Evolutionary conservation across 495 filamentous ascomycete species (phyloP).

Genomic region (Wilcoxina mikolae): DNA sequence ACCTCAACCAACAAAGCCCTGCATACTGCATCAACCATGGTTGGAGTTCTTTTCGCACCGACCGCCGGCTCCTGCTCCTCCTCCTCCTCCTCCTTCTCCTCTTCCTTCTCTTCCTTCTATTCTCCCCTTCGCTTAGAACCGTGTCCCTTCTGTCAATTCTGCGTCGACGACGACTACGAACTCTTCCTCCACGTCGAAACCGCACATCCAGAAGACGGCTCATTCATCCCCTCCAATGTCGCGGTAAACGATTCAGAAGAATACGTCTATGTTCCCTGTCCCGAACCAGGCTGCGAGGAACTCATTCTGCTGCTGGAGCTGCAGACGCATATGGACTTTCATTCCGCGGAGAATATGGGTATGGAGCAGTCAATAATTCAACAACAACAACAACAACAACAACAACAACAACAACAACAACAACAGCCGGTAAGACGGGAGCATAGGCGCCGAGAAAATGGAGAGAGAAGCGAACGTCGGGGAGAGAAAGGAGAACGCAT

Average conservation of each 20-base stretch:
- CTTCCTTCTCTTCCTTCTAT: neutral
- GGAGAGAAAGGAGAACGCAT: neutral
- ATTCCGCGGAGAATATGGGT: slow-evolving; percentile 44
- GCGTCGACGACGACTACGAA: slow-evolving; percentile 27
- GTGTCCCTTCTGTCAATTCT: slow-evolving; percentile 38
- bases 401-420: too few species aligned
- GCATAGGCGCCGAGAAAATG: too few species aligned
- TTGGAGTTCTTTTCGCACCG: neutral
- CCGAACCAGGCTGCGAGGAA: slow-evolving; percentile 58
- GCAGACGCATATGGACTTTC: slow-evolving; percentile 59
- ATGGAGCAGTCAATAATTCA: slow-evolving; percentile 42
- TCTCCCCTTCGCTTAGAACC: neutral
- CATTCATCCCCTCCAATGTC: slow-evolving; percentile 31
- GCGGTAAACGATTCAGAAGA: slow-evolving; percentile 14
- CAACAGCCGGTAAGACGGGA: too few species aligned
- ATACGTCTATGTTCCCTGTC: slow-evolving; percentile 49
- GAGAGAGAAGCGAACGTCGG: neutral
- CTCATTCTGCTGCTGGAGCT: slow-evolving; percentile 44
- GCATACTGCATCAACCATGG: neutral
- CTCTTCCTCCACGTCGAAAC: slow-evolving; percentile 45
- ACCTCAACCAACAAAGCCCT: neutral
- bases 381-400: too few species aligned
- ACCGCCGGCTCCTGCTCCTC: neutral
- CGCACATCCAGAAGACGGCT: slow-evolving; percentile 40
- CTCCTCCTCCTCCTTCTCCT: neutral